These are phyloP conservation scores for Phaeosphaeria sp. DNA, from an alignment of 2,329 filamentous ascomycete genomes.

Conservation along the genomic window DNA sequence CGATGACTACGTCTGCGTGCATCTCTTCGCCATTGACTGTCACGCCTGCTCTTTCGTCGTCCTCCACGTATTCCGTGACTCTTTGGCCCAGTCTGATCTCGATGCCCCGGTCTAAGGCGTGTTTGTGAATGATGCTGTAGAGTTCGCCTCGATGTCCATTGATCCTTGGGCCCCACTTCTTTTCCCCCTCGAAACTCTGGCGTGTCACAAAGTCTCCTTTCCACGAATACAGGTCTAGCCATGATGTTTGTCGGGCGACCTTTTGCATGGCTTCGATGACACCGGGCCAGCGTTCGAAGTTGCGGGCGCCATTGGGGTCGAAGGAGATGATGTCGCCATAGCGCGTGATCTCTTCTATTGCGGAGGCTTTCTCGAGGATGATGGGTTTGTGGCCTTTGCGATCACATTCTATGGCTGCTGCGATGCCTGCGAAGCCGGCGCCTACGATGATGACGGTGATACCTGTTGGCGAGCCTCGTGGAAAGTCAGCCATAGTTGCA, in stretches of 20 bases:
- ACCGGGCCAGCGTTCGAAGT: slow-evolving; percentile 60
- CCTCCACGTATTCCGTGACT: slow-evolving; percentile 64
- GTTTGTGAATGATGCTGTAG: slow-evolving; percentile 64
- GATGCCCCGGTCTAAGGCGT: slow-evolving; percentile 61
- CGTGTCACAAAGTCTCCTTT: slow-evolving; percentile 68
- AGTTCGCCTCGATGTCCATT: slow-evolving; percentile 68
- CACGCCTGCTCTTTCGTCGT: slow-evolving; percentile 59
- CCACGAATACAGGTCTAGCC: slow-evolving; percentile 67
- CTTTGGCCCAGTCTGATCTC: slow-evolving; percentile 60
- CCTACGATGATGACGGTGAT: slow-evolving; percentile 57
- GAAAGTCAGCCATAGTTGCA: neutral
- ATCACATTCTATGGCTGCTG: slow-evolving; percentile 68
- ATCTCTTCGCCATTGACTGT: slow-evolving; percentile 56
- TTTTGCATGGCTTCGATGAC: slow-evolving; percentile 57
- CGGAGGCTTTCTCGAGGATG: slow-evolving; percentile 59
- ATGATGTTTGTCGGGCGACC: slow-evolving; percentile 61
- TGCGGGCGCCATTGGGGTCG: slow-evolving; percentile 65
- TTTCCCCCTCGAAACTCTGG: slow-evolving; percentile 53
- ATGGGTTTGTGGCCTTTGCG: slow-evolving; percentile 65
- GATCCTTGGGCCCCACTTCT: slow-evolving; percentile 58
- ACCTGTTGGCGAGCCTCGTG: slow-evolving; percentile 8
- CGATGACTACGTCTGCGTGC: slow-evolving; percentile 58
- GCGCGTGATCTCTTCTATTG: slow-evolving; percentile 61
- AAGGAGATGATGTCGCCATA: slow-evolving; percentile 70
- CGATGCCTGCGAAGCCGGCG: slow-evolving; percentile 65